A percentile compares a stretch with the other conserved stretches of the same genome.
phyloP scores from a whole-genome alignment of 169 alveolate species.

The Theileria parva region DNA sequence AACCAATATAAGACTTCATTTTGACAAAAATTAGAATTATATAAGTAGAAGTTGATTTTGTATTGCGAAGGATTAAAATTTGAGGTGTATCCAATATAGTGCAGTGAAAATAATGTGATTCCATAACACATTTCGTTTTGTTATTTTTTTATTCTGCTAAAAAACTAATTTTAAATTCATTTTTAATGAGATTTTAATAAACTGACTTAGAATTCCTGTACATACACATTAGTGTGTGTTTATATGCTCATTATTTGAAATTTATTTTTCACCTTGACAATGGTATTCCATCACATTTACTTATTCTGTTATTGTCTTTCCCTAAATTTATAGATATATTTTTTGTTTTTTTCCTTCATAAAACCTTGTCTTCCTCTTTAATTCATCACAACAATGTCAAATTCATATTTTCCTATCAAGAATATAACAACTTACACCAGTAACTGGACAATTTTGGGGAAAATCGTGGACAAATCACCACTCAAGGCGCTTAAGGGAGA shows the following conservation, averaged over 20 bases:
- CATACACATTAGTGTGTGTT: conserved; percentile 5
- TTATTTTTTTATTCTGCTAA: background rate
- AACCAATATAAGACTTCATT: background rate
- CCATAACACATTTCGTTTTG: background rate
- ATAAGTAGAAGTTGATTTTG: background rate
- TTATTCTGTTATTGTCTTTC: too few species aligned
- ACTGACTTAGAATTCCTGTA: background rate
- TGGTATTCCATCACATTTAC: background rate
- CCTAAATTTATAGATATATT: too few species aligned
- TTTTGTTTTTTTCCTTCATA: background rate
- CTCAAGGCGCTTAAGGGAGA: conserved; percentile 68
- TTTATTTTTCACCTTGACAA: background rate
- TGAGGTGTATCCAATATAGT: background rate
- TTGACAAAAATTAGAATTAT: background rate
- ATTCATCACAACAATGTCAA: background rate
- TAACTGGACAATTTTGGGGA: conserved; percentile 75
- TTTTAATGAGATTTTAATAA: background rate
- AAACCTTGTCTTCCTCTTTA: background rate
- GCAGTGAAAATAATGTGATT: background rate
- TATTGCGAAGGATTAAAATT: background rate
- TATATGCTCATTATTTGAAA: background rate
- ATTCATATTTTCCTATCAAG: conserved; percentile 64
- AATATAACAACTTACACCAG: conserved; percentile 72
- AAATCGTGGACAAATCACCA: conserved; percentile 70
- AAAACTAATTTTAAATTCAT: background rate